Percentiles rank a stretch among this genome's conserved stretches.
Conservation (phyloP, 2,329 filamentous ascomycete genomes). For the Curvularia verruculosa region DNA sequence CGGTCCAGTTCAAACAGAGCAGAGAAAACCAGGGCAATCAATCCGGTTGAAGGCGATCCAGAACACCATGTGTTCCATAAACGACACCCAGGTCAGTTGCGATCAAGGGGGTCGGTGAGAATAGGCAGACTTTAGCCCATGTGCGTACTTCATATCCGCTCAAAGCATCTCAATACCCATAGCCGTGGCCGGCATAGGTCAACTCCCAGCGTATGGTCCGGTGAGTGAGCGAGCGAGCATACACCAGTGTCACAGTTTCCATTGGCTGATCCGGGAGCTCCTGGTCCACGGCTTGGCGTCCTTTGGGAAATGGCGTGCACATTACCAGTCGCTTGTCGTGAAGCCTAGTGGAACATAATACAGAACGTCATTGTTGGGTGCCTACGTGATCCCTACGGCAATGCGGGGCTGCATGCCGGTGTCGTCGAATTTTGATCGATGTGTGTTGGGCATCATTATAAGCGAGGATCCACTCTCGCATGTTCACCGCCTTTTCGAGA, state of each 20-base stretch:
- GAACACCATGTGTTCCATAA: conserved; percentile 28
- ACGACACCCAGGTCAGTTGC: conserved; percentile 42
- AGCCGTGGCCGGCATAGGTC: conserved; percentile 13
- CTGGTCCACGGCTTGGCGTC: conserved; percentile 1
- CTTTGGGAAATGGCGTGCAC: conserved; percentile 12
- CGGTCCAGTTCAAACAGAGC: conserved; percentile 6
- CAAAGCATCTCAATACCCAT: conserved; percentile 26
- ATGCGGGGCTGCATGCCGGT: conserved; percentile 23
- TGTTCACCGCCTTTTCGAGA: conserved; percentile 35
- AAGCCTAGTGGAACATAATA: conserved; percentile 32
- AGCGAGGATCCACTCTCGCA: conserved; percentile 29
- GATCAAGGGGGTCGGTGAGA: conserved; percentile 35
- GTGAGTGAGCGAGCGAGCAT: neutral
- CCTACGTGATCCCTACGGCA: conserved; percentile 30
- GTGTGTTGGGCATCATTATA: conserved; percentile 26
- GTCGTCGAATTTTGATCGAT: conserved; percentile 22
- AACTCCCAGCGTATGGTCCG: conserved; percentile 2
- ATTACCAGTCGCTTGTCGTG: conserved; percentile 24
- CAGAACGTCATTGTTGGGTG: conserved; percentile 33
- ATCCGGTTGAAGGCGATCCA: conserved; percentile 23
- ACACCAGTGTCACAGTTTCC: conserved; percentile 3
- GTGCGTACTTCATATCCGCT: conserved; percentile 45
- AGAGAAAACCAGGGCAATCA: conserved; percentile 3
- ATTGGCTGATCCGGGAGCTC: neutral
- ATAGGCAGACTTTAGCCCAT: conserved; percentile 36